Percentiles rank a stretch among this genome's conserved stretches.
Evolutionary conservation across 805 yeast genomes (phyloP).

Genomic region (Komagataella mondaviorum): DNA sequence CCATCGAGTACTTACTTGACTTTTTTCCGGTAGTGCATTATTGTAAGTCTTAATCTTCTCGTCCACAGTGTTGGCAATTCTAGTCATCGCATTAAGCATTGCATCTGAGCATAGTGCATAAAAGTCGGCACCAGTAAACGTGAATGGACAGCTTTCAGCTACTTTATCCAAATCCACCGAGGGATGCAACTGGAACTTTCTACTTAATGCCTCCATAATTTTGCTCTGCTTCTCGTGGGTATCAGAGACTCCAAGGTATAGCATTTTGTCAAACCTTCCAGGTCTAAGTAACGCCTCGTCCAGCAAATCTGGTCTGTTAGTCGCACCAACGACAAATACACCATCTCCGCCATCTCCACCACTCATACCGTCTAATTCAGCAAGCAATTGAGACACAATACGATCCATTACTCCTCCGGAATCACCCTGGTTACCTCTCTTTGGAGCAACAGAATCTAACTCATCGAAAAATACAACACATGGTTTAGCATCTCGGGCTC

Average conservation of each 20-base stretch:
- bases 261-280: conserved; percentile 90
- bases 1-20: conserved; percentile 53
- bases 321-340: conserved; percentile 97
- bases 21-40: conserved; percentile 14
- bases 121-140: conserved; percentile 97
- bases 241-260: conserved; percentile 86
- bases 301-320: conserved; percentile 88
- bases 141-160: conserved; percentile 67
- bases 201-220: conserved; percentile 75
- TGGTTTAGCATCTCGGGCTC: conserved; percentile 92
- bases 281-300: conserved; percentile 93
- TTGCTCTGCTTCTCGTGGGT: conserved; percentile 81
- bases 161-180: conserved; percentile 45
- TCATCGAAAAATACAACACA: conserved; percentile 97
- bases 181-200: conserved; percentile 56
- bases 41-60: conserved; percentile 42
- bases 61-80: conserved; percentile 73
- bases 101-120: conserved; percentile 94
- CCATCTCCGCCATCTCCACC: conserved; percentile 69
- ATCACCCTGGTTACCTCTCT: conserved; percentile 97
- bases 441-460: conserved; percentile 95
- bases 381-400: conserved; percentile 87
- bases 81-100: conserved; percentile 90
- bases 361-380: conserved; percentile 95
- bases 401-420: conserved; percentile 99